Evolutionary conservation across 2,329 filamentous ascomycete genomes (phyloP), one percentile per base, ranked within the genome.

Genomic region (Neoscytalidium dimidiatum): DNA sequence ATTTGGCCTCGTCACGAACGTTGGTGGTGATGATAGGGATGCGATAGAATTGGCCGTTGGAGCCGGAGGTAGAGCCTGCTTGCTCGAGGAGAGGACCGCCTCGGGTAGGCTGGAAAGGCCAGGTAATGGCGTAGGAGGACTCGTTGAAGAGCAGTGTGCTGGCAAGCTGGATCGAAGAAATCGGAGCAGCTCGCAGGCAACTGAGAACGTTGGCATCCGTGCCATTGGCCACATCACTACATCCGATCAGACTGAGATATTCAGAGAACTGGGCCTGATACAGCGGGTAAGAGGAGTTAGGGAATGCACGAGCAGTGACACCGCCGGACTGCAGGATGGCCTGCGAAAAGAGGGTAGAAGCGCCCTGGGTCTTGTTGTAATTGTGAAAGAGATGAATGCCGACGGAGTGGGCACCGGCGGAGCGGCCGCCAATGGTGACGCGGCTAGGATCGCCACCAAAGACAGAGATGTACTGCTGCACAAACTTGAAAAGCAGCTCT

Each of bases 61-160:
- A n/a, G 3, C 71, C 70, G 2, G 72, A 69, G 1, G 52, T 23
- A 0, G 81, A 83, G 19, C 82, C 82, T 4, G 78, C 74, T 62
- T 82, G 83, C 68, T 84, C 81, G 3, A 84, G 73, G 0, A 83
- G 64, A 0, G 79, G 79, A 0, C 81, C 82, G 0, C 80, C 80
- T 0, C 81, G 79, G 0, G 79, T 78, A 0, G 82, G 82, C 58
- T 84, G 82, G 71, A 81, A 84, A 0, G 82, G 81, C 82, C 82
- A 84, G 0, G 80, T 83, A 28, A 81, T 71, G 41, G 75, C 75
- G 17, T 76, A 75, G 4, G 78, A 70, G 3, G 78, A 78, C 0
- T 77, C 74, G 2, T 74, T 69, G 64, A 77, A 82, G 2, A 82
- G 63, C 21, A 75, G 74, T 0, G 74, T 73, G 38, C 79, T 81